Percentiles rank a stretch among this genome's conserved stretches.
These are phyloP conservation scores for Metrosideros polymorpha DNA, from an alignment of 441 rosid genomes.

Conservation along the genomic window DNA sequence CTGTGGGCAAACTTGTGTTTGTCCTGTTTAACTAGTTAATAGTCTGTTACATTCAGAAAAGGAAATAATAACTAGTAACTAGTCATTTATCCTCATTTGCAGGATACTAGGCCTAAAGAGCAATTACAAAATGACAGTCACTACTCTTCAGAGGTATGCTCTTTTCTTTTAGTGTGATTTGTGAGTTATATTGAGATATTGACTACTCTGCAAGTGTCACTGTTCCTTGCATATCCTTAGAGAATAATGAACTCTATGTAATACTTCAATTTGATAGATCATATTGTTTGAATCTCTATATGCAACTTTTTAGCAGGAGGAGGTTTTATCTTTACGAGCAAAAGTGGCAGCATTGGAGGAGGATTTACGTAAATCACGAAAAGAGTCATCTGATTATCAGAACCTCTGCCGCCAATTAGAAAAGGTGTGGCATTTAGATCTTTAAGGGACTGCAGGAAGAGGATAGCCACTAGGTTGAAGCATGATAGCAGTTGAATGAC, in stretches of 20 bases:
- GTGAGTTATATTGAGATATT: neutral
- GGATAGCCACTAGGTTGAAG: neutral
- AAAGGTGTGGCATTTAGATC: constrained; percentile 36
- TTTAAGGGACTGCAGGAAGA: neutral
- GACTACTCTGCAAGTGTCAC: neutral
- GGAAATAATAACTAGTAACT: neutral
- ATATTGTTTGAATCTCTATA: neutral
- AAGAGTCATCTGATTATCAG: constrained; percentile 53
- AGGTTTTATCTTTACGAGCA: constrained; percentile 48
- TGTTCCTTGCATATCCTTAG: neutral
- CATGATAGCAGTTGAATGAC: neutral
- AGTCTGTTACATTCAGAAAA: neutral
- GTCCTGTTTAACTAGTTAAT: neutral
- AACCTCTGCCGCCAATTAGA: constrained; percentile 52
- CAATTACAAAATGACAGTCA: constrained; percentile 35
- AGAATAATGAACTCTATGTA: neutral
- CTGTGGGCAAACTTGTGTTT: neutral
- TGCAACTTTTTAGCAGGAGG: constrained; percentile 46
- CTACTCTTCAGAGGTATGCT: constrained; percentile 49
- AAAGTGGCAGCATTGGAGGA: constrained; percentile 72
- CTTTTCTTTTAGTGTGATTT: neutral
- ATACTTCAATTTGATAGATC: neutral
- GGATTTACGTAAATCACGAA: constrained; percentile 66
- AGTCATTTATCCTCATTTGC: constrained; percentile 1
- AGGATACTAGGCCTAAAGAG: constrained; percentile 62